These are phyloP conservation scores for Aspergillus awamori DNA, from an alignment of 2,329 filamentous ascomycete genomes.

Conservation along the genomic window DNA sequence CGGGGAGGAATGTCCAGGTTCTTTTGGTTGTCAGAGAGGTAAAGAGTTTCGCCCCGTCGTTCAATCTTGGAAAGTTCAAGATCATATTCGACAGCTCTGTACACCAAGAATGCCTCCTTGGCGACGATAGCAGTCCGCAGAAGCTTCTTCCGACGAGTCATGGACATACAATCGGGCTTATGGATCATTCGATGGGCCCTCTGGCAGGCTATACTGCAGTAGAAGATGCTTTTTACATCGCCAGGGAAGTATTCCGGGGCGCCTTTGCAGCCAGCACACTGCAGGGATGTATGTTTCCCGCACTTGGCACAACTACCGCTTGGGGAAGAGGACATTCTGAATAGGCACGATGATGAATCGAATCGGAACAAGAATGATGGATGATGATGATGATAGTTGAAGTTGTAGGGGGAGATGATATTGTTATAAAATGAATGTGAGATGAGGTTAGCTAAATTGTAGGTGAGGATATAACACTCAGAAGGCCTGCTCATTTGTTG, in stretches of 20 bases:
- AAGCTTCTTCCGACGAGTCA: neutral
- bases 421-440: too few species aligned
- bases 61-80: neutral
- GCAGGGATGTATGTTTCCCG: neutral
- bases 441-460: too few species aligned
- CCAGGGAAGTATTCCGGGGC: neutral
- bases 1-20: neutral
- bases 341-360: neutral
- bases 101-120: neutral
- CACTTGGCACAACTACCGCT: neutral
- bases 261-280: neutral
- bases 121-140: neutral
- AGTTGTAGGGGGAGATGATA: too few species aligned
- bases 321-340: neutral
- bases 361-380: too few species aligned
- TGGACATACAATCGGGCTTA: neutral
- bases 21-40: neutral
- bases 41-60: neutral
- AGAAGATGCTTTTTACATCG: neutral
- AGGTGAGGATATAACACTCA: too few species aligned
- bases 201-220: neutral
- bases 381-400: too few species aligned
- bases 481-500: too few species aligned
- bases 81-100: neutral
- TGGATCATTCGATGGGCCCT: neutral